Base-by-base conservation (phyloP, 257 asterid species). In the Lavandula angustifolia region DNA sequence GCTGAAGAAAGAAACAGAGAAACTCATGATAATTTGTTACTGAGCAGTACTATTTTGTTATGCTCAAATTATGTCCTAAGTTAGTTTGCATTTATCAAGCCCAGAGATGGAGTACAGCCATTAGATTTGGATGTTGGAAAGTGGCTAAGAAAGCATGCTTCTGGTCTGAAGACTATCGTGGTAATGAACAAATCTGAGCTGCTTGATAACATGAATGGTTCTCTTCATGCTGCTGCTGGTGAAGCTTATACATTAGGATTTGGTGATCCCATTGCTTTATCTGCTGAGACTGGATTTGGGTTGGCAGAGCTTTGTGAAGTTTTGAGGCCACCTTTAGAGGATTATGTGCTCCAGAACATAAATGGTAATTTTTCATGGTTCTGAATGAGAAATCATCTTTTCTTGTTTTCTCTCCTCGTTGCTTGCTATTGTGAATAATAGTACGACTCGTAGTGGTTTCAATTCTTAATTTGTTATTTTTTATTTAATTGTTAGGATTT, bases 271-370 rank as follows among this genome's bases (percentile, higher is more conserved):
- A 77, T 89, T 75, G 86, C 97, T 37, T 54, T 92, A 72, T 89
- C 99, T 77, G 99, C 99, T 73, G 99, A 92, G 81, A 92, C 94
- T 72, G 97, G 96, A 60, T 61, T 89, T 4, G 97, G 98, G 37
- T 82, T 92, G 88, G 73, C 91, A 27, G 94, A 85, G 66, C 85
- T 89, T 67, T 77, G 84, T 78, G 89, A 77, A 69, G 76, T 85
- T 51, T 80, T 92, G 68, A 80, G 81, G 76, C 92, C 96, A 49
- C 52, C 76, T 50, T 96, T 92, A 37, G 94, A 86, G 81, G 91
- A 89, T 44, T 80, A 82, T 67, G 82, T 85, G 58, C 77, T 74
- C 44, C 76, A 76, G 70, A 46, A 27, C 65, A 12, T 73, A 69
- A 71, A 70, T 22, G 94, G 96, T 86, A 75, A 76, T 43, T 34